Conservation (phyloP, 2,329 filamentous ascomycete species). For the Arthrobotrys sphaeroides region DNA sequence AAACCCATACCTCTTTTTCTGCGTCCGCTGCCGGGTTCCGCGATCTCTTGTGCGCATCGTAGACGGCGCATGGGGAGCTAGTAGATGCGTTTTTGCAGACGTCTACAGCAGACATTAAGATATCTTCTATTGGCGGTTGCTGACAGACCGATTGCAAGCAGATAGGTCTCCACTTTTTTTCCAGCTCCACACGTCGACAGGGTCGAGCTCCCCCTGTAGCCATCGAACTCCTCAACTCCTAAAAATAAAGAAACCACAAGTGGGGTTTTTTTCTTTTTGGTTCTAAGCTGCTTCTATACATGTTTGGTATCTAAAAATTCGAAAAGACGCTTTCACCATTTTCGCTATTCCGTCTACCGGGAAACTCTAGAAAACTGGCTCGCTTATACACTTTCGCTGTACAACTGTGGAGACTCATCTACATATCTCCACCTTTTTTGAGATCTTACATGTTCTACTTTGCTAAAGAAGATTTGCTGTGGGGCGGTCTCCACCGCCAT, state of each 20-base stretch:
- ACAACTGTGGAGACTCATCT: neutral
- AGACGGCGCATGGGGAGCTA: too few species aligned
- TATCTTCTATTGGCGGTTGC: neutral
- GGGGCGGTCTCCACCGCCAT: too few species aligned
- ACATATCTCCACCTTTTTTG: neutral
- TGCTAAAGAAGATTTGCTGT: too few species aligned
- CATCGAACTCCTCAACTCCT: constrained; percentile 9
- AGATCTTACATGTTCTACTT: neutral
- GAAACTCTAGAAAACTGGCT: neutral
- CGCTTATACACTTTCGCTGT: constrained; percentile 17
- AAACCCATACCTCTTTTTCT: too few species aligned
- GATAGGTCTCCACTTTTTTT: neutral
- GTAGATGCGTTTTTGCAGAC: neutral
- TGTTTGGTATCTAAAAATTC: constrained; percentile 5
- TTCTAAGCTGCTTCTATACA: neutral
- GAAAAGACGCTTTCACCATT: too few species aligned
- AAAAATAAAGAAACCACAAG: constrained; percentile 14
- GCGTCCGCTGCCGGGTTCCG: too few species aligned
- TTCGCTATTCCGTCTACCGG: constrained; percentile 23
- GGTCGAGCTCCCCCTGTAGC: constrained; percentile 10
- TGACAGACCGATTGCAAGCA: neutral
- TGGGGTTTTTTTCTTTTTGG: neutral
- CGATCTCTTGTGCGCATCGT: neutral
- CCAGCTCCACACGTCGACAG: neutral
- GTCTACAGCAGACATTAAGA: neutral